Conservation (phyloP, 805 yeast species). For the Candida caryicola region DNA sequence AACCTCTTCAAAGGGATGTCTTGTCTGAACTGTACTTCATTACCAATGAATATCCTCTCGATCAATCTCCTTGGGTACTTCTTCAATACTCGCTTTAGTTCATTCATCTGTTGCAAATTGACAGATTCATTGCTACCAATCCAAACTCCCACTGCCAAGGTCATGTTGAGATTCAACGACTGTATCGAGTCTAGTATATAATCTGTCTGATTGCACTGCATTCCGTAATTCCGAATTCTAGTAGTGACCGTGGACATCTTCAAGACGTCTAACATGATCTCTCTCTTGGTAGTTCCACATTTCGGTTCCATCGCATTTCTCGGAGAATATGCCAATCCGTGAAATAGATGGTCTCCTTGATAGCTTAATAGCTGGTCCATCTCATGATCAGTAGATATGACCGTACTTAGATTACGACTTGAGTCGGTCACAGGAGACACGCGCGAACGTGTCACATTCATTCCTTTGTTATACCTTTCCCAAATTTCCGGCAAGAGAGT, state of each 20-base stretch:
- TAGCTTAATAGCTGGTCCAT: not conserved
- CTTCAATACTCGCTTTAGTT: conserved; percentile 40
- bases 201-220: conserved; percentile 58
- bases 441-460: no score
- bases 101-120: conserved; percentile 46
- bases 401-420: no score
- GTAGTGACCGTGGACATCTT: conserved; percentile 56
- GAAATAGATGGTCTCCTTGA: conserved; percentile 27
- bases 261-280: conserved; percentile 55
- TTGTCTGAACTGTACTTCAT: conserved; percentile 57
- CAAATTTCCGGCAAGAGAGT: conserved; percentile 4
- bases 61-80: conserved; percentile 44
- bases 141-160: conserved; percentile 63
- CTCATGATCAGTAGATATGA: no score
- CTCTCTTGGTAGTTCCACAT: conserved; percentile 50
- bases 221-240: conserved; percentile 56
- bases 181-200: conserved; percentile 52
- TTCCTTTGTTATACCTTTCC: no score
- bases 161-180: conserved; percentile 50
- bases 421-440: no score
- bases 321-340: conserved; percentile 64
- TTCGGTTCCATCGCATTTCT: conserved; percentile 47
- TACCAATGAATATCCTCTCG: conserved; percentile 56
- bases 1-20: conserved; percentile 43
- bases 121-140: conserved; percentile 44